These are phyloP conservation scores for Coniophora puteana DNA, from an alignment of 1,284 basidiomycete species.

Conservation along the genomic window DNA sequence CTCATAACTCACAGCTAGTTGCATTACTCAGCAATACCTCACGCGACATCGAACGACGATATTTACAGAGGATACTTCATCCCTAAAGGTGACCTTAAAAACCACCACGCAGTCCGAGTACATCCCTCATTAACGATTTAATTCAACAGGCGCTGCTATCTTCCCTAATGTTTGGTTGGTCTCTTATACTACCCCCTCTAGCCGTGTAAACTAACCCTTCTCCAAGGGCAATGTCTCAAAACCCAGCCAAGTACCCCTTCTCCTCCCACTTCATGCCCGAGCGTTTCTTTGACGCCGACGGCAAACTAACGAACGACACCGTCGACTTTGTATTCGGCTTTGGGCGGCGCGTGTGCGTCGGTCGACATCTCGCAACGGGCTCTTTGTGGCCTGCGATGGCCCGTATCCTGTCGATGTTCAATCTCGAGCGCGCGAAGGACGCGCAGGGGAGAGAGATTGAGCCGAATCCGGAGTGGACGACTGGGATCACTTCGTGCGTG, in stretches of 20 bases:
- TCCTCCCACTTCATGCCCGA: conserved; percentile 1
- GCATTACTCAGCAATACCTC: not conserved
- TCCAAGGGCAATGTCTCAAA: conserved; percentile 2
- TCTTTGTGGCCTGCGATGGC: conserved; percentile 3
- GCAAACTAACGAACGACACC: not conserved
- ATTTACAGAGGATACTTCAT: not conserved
- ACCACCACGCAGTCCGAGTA: not conserved
- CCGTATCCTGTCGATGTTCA: conserved; percentile 4
- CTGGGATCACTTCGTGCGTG: conserved; percentile 29
- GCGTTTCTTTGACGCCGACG: not conserved
- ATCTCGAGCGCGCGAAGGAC: not conserved
- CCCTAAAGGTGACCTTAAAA: not conserved
- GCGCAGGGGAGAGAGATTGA: conserved; percentile 28
- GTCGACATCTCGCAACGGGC: conserved; percentile 5
- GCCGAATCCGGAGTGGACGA: conserved; percentile 27
- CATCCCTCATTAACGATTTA: no score
- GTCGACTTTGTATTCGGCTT: conserved; percentile 6
- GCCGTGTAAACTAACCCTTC: no score
- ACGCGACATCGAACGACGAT: not conserved
- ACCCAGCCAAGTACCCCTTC: conserved; percentile 1
- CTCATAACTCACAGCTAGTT: no score
- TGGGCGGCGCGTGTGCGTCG: conserved; percentile 7
- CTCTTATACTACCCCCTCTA: no score
- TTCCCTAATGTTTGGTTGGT: no score
- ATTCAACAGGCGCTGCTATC: no score